A percentile compares a stretch with the other conserved stretches of the same genome.
phyloP scores from a whole-genome alignment of 2,329 filamentous ascomycete species.

The Ceratocystis smalleyi region DNA sequence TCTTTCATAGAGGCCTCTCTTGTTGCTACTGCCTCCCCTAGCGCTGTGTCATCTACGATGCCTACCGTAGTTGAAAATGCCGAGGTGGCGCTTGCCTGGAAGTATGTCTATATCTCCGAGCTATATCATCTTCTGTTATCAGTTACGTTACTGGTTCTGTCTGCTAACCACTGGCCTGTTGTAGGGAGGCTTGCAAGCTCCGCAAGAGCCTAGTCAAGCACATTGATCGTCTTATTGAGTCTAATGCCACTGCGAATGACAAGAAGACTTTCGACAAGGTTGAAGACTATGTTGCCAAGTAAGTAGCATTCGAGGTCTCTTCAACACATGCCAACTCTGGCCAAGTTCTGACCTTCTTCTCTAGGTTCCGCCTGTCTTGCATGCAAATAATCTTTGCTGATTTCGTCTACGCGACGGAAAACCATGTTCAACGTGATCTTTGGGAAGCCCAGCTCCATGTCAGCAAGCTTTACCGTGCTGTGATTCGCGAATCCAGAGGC shows the following conservation, averaged over 20 bases:
- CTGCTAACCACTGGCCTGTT: conserved; percentile 7
- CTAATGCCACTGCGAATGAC: conserved; percentile 25
- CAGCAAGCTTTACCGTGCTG: conserved; percentile 50
- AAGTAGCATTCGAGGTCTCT: conserved; percentile 18
- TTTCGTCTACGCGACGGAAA: conserved; percentile 46
- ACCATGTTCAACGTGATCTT: conserved; percentile 52
- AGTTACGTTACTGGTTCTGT: not conserved
- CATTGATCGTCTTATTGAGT: conserved; percentile 29
- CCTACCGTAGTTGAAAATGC: conserved; percentile 14
- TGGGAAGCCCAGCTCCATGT: conserved; percentile 69
- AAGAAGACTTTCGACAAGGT: conserved; percentile 31
- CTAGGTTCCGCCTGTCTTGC: conserved; percentile 44
- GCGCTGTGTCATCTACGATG: conserved; percentile 8
- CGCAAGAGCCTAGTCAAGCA: conserved; percentile 31
- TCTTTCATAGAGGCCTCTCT: not conserved
- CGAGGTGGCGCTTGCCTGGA: conserved; percentile 17
- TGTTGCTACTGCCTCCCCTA: not conserved
- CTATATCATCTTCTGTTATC: not conserved
- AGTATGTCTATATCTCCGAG: conserved; percentile 12
- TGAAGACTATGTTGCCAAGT: conserved; percentile 31
- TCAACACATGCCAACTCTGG: not conserved
- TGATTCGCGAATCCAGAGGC: conserved; percentile 17
- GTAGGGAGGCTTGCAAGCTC: conserved; percentile 30
- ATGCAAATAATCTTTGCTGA: conserved; percentile 59
- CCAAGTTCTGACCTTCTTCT: conserved; percentile 6